Evolutionary conservation across 1,284 basidiomycete species (phyloP).

Genomic region (Microbotryum violaceum): DNA sequence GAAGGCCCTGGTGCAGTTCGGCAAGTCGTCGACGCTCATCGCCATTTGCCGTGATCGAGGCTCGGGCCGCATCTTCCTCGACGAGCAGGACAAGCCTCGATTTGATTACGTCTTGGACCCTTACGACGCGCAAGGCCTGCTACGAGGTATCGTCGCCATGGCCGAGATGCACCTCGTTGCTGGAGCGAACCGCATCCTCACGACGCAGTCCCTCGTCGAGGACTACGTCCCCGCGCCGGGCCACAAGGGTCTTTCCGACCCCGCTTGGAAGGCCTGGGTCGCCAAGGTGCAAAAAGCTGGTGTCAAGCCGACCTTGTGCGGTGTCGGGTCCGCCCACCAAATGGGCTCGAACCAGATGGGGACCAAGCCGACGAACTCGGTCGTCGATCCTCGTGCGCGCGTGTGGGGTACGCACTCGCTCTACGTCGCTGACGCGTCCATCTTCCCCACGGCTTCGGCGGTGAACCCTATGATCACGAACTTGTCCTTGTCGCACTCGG

Average conservation of each 20-base stretch:
- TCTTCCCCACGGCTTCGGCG: slow-evolving; percentile 43
- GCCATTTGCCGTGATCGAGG: slow-evolving; percentile 73
- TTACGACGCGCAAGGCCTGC: slow-evolving; percentile 40
- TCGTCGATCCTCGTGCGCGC: slow-evolving; percentile 42
- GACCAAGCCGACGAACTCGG: slow-evolving; percentile 37
- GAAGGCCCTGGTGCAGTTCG: slow-evolving; percentile 34
- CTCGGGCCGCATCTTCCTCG: slow-evolving; percentile 41
- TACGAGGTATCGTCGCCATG: slow-evolving; percentile 41
- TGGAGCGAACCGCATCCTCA: slow-evolving; percentile 44
- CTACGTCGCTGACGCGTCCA: slow-evolving; percentile 46
- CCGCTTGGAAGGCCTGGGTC: slow-evolving; percentile 37
- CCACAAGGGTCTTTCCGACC: slow-evolving; percentile 30
- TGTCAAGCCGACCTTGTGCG: slow-evolving; percentile 12
- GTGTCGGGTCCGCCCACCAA: slow-evolving; percentile 38
- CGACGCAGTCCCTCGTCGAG: slow-evolving; percentile 39
- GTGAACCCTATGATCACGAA: slow-evolving; percentile 48
- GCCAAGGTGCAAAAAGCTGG: slow-evolving; percentile 24
- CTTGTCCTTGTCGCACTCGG: slow-evolving; percentile 24
- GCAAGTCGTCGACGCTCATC: slow-evolving; percentile 45
- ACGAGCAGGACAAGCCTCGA: slow-evolving; percentile 39
- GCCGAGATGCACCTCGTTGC: slow-evolving; percentile 43
- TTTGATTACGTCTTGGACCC: slow-evolving; percentile 42
- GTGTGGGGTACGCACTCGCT: slow-evolving; percentile 44
- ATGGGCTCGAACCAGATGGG: slow-evolving; percentile 43
- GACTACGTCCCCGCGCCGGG: slow-evolving; percentile 23